Conservation (phyloP, 768 basidiomycete genomes). For the Termitomyces eurrhizus region DNA sequence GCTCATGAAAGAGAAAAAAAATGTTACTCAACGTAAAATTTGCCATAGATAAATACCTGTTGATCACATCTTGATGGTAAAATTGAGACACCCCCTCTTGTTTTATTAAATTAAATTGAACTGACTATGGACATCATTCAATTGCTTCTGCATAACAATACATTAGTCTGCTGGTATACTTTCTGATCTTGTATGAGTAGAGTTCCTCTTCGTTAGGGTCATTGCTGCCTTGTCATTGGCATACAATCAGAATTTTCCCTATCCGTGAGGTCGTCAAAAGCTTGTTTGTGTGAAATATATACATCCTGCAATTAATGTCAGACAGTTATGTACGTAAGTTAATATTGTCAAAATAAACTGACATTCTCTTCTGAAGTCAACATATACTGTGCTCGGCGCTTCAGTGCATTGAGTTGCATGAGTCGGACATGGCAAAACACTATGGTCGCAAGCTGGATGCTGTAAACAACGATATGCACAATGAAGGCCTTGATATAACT, state of each 20-base stretch:
- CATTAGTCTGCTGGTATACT: too few relatives aligned
- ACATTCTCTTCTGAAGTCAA: not conserved
- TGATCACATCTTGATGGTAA: too few relatives aligned
- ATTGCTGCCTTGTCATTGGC: too few relatives aligned
- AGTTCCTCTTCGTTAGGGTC: too few relatives aligned
- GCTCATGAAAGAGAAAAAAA: too few relatives aligned
- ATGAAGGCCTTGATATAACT: slow-evolving; percentile 45
- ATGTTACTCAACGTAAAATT: too few relatives aligned
- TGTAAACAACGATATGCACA: slow-evolving; percentile 44
- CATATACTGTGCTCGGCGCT: slow-evolving; percentile 29
- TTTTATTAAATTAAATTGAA: too few relatives aligned
- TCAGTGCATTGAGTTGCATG: slow-evolving; percentile 37
- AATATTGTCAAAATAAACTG: not conserved
- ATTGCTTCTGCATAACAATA: too few relatives aligned
- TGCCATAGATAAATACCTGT: too few relatives aligned
- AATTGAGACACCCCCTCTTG: too few relatives aligned
- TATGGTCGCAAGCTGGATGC: slow-evolving; percentile 34
- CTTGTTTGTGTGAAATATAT: slow-evolving; percentile 33
- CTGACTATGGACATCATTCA: too few relatives aligned
- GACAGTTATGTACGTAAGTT: not conserved
- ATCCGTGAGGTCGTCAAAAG: slow-evolving; percentile 49
- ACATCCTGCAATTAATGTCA: slow-evolving; percentile 20
- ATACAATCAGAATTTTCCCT: slow-evolving; percentile 42
- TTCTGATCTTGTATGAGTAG: too few relatives aligned
- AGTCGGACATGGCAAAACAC: slow-evolving; percentile 36